Evolutionary conservation across 306 rosid genomes (phyloP), one percentile per base, ranked within the genome.

Genomic region (Rosa lucieae): DNA sequence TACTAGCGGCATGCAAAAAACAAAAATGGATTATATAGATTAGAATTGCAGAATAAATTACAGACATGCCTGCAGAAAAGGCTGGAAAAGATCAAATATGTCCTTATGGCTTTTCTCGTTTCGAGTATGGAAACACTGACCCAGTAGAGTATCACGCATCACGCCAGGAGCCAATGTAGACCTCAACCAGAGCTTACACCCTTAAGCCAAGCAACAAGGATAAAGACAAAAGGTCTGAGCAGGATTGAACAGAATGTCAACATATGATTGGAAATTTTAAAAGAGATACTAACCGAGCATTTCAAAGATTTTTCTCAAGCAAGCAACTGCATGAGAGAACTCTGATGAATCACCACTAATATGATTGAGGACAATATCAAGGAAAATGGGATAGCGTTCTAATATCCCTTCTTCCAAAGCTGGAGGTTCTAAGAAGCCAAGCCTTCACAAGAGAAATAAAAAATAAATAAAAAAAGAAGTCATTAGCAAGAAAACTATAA

Each of bases 121-220:
- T 81, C 89, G 90, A 83, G 91, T 85, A 88, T 92, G 99, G 83
- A 95, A 95, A 87, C 98, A 95, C 86, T 95, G 99, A 56, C 98
- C 98, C 89, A 95, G 85, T 77, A 95, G 84, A 80, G 99, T 95
- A 86, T 95, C 93, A 82, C 92, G 87, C 96, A 95, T 95, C 86
- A 86, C 98, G 85, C 94, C 89, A 40, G 99, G 96, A 81, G 97
- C 91, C 83, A 92, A 75, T 52, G 97, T 87, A 77, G 97, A 95
- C 82, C 99, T 92, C 89, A 95, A 82, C 99, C 99, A 95, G 88
- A 95, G 95, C 84, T 95, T 91, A 83, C 97, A 95, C 78, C 99
- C 99, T 94, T 68, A 66, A 87, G 79, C 71, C 79, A 84, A 80
- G 72, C 78, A 83, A 78, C 79, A 80, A 39, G 23, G 42, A 81